These are phyloP conservation scores for Ceriops zippeliana DNA, from an alignment of 345 rosid genomes.

Conservation along the genomic window DNA sequence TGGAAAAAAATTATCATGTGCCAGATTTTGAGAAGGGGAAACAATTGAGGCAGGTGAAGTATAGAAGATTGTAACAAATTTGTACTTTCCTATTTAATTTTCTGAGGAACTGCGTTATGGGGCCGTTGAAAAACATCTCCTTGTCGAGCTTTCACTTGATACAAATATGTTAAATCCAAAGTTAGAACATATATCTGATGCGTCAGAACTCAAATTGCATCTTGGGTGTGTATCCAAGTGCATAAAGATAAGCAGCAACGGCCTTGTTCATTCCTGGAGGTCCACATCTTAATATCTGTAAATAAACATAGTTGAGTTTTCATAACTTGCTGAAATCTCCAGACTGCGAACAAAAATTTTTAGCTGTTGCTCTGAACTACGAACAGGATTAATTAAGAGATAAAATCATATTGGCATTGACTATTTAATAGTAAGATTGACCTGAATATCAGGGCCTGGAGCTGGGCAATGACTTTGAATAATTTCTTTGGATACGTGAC, in stretches of 20 bases:
- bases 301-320: background rate
- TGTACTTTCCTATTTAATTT: too few species aligned
- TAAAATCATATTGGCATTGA: background rate
- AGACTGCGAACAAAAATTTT: background rate
- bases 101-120: too few species aligned
- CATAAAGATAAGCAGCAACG: constrained; percentile 20
- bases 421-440: background rate
- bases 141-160: too few species aligned
- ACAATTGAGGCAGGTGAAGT: constrained; percentile 52
- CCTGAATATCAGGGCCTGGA: constrained; percentile 18
- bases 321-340: background rate
- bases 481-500: constrained; percentile 10
- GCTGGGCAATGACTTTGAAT: constrained; percentile 18
- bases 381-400: background rate
- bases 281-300: constrained; percentile 24
- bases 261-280: constrained; percentile 27
- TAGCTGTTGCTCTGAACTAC: background rate
- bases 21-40: constrained; percentile 61
- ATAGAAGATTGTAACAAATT: constrained; percentile 18
- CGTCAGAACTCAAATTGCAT: constrained; percentile 20
- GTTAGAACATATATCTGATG: too few species aligned
- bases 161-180: too few species aligned
- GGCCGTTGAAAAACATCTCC: too few species aligned
- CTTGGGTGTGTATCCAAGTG: constrained; percentile 18
- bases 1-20: constrained; percentile 59